Evolutionary conservation across 1,139 yeast genomes (phyloP), one percentile per base, ranked within the genome.

Genomic region (Candida sp.): DNA sequence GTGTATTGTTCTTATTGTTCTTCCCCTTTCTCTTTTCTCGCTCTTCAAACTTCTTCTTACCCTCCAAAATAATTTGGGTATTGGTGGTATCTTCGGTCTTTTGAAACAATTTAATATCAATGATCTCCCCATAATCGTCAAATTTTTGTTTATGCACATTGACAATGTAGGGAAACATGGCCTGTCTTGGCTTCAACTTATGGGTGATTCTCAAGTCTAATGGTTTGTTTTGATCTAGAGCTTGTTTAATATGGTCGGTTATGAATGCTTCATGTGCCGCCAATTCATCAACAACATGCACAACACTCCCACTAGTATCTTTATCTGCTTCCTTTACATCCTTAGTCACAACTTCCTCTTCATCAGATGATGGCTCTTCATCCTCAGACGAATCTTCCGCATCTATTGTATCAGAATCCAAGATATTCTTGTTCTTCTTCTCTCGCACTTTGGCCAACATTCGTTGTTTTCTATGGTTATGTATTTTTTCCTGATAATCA

Each of bases 71-170:
- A 38, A 72, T 64, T 46, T 68, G 65, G 34, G 56, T 57, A 47
- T 65, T 66, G 33, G 69, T 60, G 19, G 61, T 58, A 45, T 79
- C 82, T 40, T 84, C 88, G 30, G 77, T 81, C 50, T 75, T 75
- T 44, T 78, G 77, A 56, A 84, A 88, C 53, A 86, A 87, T 35
- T 82, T 80, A 35, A 70, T 69, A 45, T 82, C 79, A 30, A 87
- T 80, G 1, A 83, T 66, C 46, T 81, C 84, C 22, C 98, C 98
- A 59, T 91, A 93, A 54, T 91, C 98, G 58, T 93, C 98, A 39
- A 75, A 70, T 50, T 84, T 79, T 23, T 76, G 72, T 49, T 81
- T 79, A 44, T 65, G 68, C 12, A 53, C 47, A 23, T 73, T 71
- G 1, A 78, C 75, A 8, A 77, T 68, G 46, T 55, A 69, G 7